Evolutionary conservation across 2,329 filamentous ascomycete genomes (phyloP), one percentile per base, ranked within the genome.

Genomic region (Sporothrix schenckii): DNA sequence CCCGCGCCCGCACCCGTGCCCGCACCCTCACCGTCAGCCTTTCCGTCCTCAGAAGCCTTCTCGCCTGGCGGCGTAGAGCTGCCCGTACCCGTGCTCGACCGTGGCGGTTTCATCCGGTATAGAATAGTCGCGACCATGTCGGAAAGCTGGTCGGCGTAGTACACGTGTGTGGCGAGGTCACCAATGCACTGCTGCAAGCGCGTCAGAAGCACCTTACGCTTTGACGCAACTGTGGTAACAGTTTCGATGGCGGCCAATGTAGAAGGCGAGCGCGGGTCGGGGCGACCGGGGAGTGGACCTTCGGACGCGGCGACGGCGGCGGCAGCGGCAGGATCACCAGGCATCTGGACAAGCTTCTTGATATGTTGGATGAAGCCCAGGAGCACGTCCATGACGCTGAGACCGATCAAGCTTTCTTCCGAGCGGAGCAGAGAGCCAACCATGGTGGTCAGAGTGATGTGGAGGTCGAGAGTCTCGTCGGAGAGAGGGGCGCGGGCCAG

Each of bases 381-480:
- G 39, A 98, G 83, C 21, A 98, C 90, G 78, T 99, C 95, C 89
- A 98, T 98, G 68, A 98, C 91, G 78, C 94, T 97, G 60, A 99
- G 84, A 0, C 95, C 95, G 72, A 99, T 97, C 77, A 98, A 85
- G 79, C 97, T 98, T 77, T 97, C 89, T 54, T 94, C 89, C 0
- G 94, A 97, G 67, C 91, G 90, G 61, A 99, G 83, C 11, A 98
- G 84, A 73, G 91, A 92, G 72, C 92, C 89, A 71, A 97, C 88
- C 80, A 97, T 89, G 56, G 89, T 89, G 0, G 91, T 87, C 72
- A 97, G 83, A 4, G 91, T 87, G 69, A 93, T 83, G 76, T 97
- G 92, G 69, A 91, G 88, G 58, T 88, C 85, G 47, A 97, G 80
- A 54, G 89, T 88, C 11, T 90, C 88, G 76, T 94, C 91, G 6